phyloP scores from a whole-genome alignment of 2,329 filamentous ascomycete species.

The Apiospora arundinis region DNA sequence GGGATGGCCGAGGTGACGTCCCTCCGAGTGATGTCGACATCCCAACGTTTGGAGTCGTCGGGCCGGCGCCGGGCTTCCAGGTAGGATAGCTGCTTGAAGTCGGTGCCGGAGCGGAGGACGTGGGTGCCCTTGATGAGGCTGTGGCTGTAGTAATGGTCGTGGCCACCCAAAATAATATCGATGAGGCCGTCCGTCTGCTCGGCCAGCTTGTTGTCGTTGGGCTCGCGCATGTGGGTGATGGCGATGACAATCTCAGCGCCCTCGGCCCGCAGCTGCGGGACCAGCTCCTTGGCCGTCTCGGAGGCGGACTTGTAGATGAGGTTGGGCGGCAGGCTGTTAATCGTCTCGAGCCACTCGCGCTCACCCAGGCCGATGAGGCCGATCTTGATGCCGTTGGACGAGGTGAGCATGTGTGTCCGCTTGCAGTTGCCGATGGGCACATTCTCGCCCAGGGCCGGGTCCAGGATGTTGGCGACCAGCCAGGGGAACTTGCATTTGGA shows the following conservation, averaged over 20 bases:
- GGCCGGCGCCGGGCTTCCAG: constrained; percentile 72
- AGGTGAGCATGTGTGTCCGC: constrained; percentile 77
- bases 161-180: constrained; percentile 86
- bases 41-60: constrained; percentile 63
- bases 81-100: constrained; percentile 93
- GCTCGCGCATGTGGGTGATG: constrained; percentile 84
- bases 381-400: constrained; percentile 84
- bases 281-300: constrained; percentile 75
- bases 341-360: constrained; percentile 87
- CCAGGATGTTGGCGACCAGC: constrained; percentile 87
- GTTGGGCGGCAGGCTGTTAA: constrained; percentile 83
- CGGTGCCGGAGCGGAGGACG: constrained; percentile 84
- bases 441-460: constrained; percentile 78
- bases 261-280: constrained; percentile 73
- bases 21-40: constrained; percentile 77
- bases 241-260: constrained; percentile 86
- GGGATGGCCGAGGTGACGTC: constrained; percentile 75
- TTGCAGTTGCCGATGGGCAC: constrained; percentile 78
- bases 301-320: constrained; percentile 83
- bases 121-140: constrained; percentile 79
- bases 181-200: constrained; percentile 74
- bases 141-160: constrained; percentile 89
- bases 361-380: constrained; percentile 87
- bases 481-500: constrained; percentile 84
- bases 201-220: constrained; percentile 88